Percentiles rank a stretch among this genome's conserved stretches.
Evolutionary conservation across 257 asterid species (phyloP).

Genomic region (Nicotiana tomentosiformis): DNA sequence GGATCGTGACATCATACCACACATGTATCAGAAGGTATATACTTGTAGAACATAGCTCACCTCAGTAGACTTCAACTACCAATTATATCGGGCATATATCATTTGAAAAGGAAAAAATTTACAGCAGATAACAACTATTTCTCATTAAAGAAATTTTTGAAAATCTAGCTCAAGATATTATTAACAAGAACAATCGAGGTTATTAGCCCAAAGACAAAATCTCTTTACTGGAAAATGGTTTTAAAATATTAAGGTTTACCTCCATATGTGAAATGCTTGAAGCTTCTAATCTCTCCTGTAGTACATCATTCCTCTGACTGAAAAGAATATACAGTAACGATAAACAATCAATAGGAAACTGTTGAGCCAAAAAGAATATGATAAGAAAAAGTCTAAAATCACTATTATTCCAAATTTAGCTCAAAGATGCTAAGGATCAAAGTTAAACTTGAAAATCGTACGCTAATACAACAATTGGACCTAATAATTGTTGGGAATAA

Average conservation of each 20-base stretch:
- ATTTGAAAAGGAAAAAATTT: not conserved
- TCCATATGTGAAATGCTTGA: constrained; percentile 86
- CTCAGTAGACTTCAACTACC: not conserved
- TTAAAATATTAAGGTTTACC: constrained; percentile 38
- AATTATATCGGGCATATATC: not conserved
- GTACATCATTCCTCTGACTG: constrained; percentile 99
- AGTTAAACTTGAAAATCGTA: not conserved
- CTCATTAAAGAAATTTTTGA: not conserved
- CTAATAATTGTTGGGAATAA: too few species aligned
- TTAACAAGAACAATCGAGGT: not conserved
- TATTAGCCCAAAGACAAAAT: not conserved
- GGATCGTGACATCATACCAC: too few species aligned
- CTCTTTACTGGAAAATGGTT: not conserved
- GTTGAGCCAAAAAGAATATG: not conserved
- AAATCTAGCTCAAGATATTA: not conserved
- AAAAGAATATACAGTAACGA: constrained; percentile 2
- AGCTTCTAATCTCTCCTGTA: constrained; percentile 93
- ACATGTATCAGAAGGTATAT: not conserved
- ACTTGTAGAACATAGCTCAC: not conserved
- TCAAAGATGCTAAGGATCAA: not conserved
- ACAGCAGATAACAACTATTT: not conserved
- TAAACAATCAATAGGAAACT: constrained; percentile 8
- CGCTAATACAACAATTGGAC: not conserved
- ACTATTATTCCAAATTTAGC: not conserved
- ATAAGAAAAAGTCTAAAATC: not conserved